Percentiles rank a stretch among this genome's conserved stretches.
phyloP scores from a whole-genome alignment of 768 basidiomycete genomes.

The Collybia sordida region DNA sequence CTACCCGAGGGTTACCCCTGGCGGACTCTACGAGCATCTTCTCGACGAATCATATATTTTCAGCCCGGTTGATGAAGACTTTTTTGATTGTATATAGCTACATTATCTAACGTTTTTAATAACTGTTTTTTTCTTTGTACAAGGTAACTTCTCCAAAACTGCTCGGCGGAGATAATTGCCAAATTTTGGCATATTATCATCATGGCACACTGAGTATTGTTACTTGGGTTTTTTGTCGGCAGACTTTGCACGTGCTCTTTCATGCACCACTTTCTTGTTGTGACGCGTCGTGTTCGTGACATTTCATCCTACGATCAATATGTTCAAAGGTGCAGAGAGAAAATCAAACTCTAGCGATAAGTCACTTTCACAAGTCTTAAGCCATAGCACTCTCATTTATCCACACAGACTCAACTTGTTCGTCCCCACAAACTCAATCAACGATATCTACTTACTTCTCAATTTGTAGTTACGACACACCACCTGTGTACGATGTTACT shows the following conservation, averaged over 20 bases:
- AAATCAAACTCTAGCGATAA: constrained; percentile 20
- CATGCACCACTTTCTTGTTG: no score
- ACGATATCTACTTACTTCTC: constrained; percentile 9
- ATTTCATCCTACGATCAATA: constrained; percentile 9
- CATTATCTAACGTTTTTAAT: no score
- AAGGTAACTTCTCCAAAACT: no score
- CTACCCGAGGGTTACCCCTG: no score
- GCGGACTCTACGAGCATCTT: constrained; percentile 15
- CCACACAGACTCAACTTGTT: constrained; percentile 82
- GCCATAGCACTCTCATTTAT: constrained; percentile 44
- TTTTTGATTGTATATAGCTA: constrained; percentile 16
- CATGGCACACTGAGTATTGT: no score
- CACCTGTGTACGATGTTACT: constrained; percentile 86
- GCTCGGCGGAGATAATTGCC: no score
- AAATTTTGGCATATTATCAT: no score
- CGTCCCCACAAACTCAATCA: constrained; percentile 16
- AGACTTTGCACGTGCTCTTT: no score
- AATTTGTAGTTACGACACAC: constrained; percentile 71
- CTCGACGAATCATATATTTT: constrained; percentile 23
- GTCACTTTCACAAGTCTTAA: constrained; percentile 22
- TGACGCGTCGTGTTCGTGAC: constrained; percentile 22
- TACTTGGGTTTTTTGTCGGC: no score
- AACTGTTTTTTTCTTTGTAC: no score
- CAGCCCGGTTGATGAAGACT: constrained; percentile 23
- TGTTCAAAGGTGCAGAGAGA: constrained; percentile 37